Evolutionary conservation across 1,284 basidiomycete genomes (phyloP).

Genomic region (Erythrobasidium hasegawianum): DNA sequence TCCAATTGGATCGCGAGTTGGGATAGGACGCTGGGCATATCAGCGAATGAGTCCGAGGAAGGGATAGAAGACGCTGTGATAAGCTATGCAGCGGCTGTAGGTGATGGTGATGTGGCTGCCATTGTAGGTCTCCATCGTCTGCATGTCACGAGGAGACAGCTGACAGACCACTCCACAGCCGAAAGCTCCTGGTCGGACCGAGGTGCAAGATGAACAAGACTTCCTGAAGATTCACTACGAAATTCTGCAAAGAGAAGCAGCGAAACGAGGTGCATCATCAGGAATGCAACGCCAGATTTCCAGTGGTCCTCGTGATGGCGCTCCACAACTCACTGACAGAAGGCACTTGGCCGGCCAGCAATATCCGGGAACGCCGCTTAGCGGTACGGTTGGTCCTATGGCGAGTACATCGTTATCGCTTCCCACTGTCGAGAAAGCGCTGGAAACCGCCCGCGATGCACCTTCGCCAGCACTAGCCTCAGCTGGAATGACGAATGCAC

Average conservation of each 20-base stretch:
- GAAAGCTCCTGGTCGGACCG: constrained; percentile 45
- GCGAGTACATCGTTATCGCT: constrained; percentile 74
- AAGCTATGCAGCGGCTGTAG: background rate
- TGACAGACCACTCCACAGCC: too few relatives aligned
- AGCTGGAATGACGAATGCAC: background rate
- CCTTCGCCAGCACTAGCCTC: background rate
- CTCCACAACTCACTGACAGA: background rate
- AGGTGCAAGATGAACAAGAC: constrained; percentile 66
- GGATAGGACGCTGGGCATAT: constrained; percentile 53
- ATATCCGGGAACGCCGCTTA: background rate
- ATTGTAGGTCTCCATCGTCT: constrained; percentile 44
- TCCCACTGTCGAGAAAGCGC: constrained; percentile 76
- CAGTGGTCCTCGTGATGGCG: background rate
- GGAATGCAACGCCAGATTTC: background rate
- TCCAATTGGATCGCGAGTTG: constrained; percentile 75
- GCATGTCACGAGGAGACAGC: too few relatives aligned
- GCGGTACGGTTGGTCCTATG: constrained; percentile 76
- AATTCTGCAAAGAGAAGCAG: constrained; percentile 77
- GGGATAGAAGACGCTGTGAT: background rate
- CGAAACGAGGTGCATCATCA: constrained; percentile 57
- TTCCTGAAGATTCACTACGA: constrained; percentile 86
- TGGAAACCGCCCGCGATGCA: constrained; percentile 61
- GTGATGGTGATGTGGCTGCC: constrained; percentile 43
- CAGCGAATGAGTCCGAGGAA: background rate
- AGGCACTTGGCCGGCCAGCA: constrained; percentile 11